A percentile compares a stretch with the other conserved stretches of the same genome.
Evolutionary conservation across 2,329 filamentous ascomycete species (phyloP).

Genomic region (Fusarium acutatum): DNA sequence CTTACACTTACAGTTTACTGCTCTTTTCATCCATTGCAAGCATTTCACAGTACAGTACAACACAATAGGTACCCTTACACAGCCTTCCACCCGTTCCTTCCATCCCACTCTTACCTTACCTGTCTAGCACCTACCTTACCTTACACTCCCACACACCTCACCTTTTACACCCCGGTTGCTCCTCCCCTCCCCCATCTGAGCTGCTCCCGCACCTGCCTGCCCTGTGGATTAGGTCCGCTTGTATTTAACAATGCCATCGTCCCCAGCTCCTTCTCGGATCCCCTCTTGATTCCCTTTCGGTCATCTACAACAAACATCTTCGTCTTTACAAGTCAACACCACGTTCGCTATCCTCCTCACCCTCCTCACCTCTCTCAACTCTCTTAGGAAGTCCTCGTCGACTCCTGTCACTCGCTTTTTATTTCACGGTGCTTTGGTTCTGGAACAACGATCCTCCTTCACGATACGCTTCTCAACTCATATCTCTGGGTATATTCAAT

Average conservation of each 20-base stretch:
- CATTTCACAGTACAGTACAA: conserved; percentile 10
- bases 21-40: background rate
- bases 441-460: conserved; percentile 26
- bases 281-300: conserved; percentile 41
- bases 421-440: conserved; percentile 57
- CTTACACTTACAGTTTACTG: background rate
- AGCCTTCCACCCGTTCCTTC: conserved; percentile 35
- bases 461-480: conserved; percentile 48
- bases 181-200: conserved; percentile 22
- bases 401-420: conserved; percentile 81
- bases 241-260: conserved; percentile 45
- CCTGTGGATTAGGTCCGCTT: conserved; percentile 16
- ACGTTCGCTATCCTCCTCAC: conserved; percentile 59
- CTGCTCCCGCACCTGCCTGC: conserved; percentile 24
- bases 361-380: conserved; percentile 48
- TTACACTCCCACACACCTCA: conserved; percentile 34
- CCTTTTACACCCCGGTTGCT: conserved; percentile 24
- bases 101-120: conserved; percentile 24
- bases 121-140: conserved; percentile 3
- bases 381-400: conserved; percentile 74
- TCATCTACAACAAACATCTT: conserved; percentile 40
- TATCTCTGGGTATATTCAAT: conserved; percentile 34
- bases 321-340: conserved; percentile 38
- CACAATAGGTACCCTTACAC: conserved; percentile 31
- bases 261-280: conserved; percentile 40